A percentile compares a stretch with the other conserved stretches of the same genome.
Evolutionary conservation across 208 protist species (phyloP).

Genomic region (Lotmaria passim): DNA sequence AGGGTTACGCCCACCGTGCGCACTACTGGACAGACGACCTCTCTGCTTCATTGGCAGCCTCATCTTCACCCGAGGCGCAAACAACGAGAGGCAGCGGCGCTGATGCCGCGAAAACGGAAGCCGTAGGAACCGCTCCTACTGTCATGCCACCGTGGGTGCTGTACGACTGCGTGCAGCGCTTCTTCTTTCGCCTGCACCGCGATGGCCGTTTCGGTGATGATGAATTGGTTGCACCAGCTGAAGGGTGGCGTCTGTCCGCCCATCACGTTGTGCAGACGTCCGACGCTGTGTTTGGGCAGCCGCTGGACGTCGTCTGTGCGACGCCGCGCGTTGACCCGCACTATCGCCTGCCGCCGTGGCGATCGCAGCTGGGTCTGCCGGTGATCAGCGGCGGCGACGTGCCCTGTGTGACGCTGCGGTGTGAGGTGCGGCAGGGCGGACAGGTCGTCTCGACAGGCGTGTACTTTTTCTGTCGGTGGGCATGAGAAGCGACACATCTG

Average conservation of each 20-base stretch:
- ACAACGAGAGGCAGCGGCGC: not conserved
- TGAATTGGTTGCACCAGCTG: not conserved
- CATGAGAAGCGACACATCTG: not conserved
- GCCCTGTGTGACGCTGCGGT: slow-evolving; percentile 61
- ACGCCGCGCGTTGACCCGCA: slow-evolving; percentile 45
- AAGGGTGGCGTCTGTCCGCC: slow-evolving; percentile 47
- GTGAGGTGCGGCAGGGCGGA: slow-evolving; percentile 73
- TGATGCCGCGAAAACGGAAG: not conserved
- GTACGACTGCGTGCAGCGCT: slow-evolving; percentile 45
- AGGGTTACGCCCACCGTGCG: slow-evolving; percentile 49
- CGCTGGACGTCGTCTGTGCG: slow-evolving; percentile 67
- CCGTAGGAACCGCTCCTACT: not conserved
- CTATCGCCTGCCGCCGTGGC: slow-evolving; percentile 80
- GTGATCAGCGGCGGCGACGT: slow-evolving; percentile 22
- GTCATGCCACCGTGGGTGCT: slow-evolving; percentile 72
- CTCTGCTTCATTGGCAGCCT: not conserved
- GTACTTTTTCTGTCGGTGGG: slow-evolving; percentile 48
- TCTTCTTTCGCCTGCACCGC: slow-evolving; percentile 43
- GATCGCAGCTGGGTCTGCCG: slow-evolving; percentile 68
- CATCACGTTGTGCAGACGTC: slow-evolving; percentile 57
- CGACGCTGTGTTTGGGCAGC: slow-evolving; percentile 48
- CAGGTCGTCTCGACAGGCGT: slow-evolving; percentile 47
- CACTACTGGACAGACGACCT: slow-evolving; percentile 25
- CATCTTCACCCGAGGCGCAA: not conserved
- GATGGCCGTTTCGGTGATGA: slow-evolving; percentile 2